Evolutionary conservation across 2,329 filamentous ascomycete genomes (phyloP).

Genomic region (Aspergillus felis): DNA sequence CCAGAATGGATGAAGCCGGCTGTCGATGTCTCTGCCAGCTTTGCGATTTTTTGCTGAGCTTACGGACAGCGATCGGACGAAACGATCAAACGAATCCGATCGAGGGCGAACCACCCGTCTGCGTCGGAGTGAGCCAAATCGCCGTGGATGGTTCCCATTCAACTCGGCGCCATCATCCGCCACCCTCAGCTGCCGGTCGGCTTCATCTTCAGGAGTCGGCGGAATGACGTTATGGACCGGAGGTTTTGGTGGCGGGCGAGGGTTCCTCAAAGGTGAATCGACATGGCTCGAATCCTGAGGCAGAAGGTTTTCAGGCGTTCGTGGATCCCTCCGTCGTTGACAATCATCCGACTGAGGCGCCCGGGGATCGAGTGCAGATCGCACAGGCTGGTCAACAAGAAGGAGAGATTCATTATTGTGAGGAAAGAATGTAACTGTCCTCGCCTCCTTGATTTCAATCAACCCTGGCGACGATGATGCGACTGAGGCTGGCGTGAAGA

Average conservation of each 20-base stretch:
- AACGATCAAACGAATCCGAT: conserved; percentile 38
- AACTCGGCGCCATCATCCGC: conserved; percentile 12
- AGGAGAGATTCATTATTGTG: conserved; percentile 62
- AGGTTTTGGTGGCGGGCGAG: conserved; percentile 54
- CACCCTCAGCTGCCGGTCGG: conserved; percentile 36
- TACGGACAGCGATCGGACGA: conserved; percentile 38
- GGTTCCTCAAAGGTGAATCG: conserved; percentile 58
- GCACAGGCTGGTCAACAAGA: conserved; percentile 54
- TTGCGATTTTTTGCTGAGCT: conserved; percentile 41
- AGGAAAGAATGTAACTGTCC: conserved; percentile 56
- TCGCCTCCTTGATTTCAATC: conserved; percentile 59
- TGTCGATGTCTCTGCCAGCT: conserved; percentile 43
- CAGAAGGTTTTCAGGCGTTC: conserved; percentile 23
- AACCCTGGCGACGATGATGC: conserved; percentile 48
- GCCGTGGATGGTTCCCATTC: conserved; percentile 21
- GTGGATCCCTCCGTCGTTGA: conserved; percentile 14
- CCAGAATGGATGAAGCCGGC: conserved; percentile 59
- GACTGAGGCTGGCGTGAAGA: conserved; percentile 46
- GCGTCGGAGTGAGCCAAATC: conserved; percentile 37
- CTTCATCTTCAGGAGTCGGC: conserved; percentile 47
- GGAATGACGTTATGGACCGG: conserved; percentile 55
- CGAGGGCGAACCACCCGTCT: conserved; percentile 34
- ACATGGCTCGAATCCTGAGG: conserved; percentile 27
- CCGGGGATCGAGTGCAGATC: conserved; percentile 27
- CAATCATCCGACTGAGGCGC: conserved; percentile 18